Evolutionary conservation across 768 basidiomycete genomes (phyloP).

Genomic region (Suillus clintonianus): DNA sequence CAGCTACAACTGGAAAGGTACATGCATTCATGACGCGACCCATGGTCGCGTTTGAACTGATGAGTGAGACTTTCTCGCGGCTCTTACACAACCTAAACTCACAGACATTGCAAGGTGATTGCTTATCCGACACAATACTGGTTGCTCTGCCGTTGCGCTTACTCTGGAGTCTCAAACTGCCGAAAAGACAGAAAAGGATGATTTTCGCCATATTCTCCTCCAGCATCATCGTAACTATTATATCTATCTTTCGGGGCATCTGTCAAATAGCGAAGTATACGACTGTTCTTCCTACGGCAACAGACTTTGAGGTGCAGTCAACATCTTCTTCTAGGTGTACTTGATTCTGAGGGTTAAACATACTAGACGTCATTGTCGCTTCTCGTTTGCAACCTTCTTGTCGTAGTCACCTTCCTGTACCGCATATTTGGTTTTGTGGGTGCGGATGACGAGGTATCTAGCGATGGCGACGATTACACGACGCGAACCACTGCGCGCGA

Average conservation of each 20-base stretch:
- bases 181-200: slow-evolving; percentile 8
- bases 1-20: not conserved
- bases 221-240: not conserved
- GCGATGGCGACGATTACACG: not conserved
- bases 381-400: slow-evolving; percentile 2
- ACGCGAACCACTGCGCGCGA: not conserved
- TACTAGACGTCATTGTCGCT: not conserved
- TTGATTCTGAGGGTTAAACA: not conserved
- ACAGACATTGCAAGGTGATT: not conserved
- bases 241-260: slow-evolving; percentile 1
- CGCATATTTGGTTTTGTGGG: not conserved
- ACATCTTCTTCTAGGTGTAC: not conserved
- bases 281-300: not conserved
- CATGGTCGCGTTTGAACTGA: not conserved
- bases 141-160: slow-evolving; percentile 1
- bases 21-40: not conserved
- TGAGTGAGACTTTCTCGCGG: not conserved
- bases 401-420: not conserved
- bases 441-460: not conserved
- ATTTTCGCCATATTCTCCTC: slow-evolving; percentile 6
- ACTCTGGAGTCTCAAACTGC: slow-evolving; percentile 8
- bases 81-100: not conserved
- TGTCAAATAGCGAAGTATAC: not conserved
- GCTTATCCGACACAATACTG: slow-evolving; percentile 4
- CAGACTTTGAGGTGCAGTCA: slow-evolving; percentile 4